Conservation (phyloP, 768 basidiomycete genomes). For the Tephrocybe rancida region DNA sequence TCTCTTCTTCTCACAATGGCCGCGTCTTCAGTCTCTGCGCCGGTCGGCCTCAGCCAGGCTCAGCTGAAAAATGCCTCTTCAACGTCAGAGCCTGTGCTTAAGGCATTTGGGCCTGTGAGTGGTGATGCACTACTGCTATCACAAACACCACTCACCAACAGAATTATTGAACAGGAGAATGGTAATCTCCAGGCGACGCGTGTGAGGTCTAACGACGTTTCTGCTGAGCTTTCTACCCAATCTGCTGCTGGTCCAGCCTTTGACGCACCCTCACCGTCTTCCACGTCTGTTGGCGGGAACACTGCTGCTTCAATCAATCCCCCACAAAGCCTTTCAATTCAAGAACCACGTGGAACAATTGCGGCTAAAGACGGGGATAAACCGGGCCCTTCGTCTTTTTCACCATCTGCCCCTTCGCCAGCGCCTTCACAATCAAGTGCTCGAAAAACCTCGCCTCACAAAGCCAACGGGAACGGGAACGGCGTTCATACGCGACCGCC, state of each 20-base stretch:
- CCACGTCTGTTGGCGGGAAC: constrained; percentile 6
- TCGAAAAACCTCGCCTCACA: constrained; percentile 13
- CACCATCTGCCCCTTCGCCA: constrained; percentile 13
- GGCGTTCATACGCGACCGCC: constrained; percentile 20
- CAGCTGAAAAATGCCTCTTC: constrained; percentile 7
- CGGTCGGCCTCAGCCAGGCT: neutral
- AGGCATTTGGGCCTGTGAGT: constrained; percentile 4
- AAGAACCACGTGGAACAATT: constrained; percentile 15
- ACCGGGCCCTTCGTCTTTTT: constrained; percentile 12
- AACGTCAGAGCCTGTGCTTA: constrained; percentile 6
- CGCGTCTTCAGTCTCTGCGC: constrained; percentile 12
- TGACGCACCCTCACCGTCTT: constrained; percentile 10
- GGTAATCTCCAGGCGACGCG: neutral
- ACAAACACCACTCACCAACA: constrained; percentile 10
- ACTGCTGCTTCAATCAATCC: constrained; percentile 9
- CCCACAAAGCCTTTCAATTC: constrained; percentile 1
- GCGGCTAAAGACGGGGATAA: constrained; percentile 21
- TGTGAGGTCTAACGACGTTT: neutral
- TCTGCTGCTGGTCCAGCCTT: constrained; percentile 6
- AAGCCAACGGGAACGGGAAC: constrained; percentile 20
- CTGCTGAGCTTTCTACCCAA: neutral
- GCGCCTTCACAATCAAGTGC: constrained; percentile 10
- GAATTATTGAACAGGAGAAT: constrained; percentile 4
- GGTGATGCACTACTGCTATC: constrained; percentile 17
- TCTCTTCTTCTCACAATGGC: constrained; percentile 14